These are phyloP conservation scores for Aspergillus sojae DNA, from an alignment of 2,329 filamentous ascomycete genomes.

Conservation along the genomic window DNA sequence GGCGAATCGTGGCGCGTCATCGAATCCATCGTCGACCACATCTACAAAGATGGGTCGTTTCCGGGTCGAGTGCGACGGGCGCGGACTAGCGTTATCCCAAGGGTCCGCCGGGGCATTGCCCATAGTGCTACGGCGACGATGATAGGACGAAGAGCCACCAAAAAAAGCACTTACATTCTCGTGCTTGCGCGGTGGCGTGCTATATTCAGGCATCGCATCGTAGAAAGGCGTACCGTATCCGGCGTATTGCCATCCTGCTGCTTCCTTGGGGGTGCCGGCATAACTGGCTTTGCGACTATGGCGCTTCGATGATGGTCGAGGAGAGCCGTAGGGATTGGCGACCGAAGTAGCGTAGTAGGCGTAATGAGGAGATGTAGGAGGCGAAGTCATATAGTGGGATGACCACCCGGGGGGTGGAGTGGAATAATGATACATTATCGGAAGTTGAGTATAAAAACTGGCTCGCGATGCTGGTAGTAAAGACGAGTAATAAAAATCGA, in stretches of 20 bases:
- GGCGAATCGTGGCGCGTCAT: conserved; percentile 48
- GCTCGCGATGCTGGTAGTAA: conserved; percentile 17
- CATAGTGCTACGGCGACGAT: conserved; percentile 53
- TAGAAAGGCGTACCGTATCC: conserved; percentile 52
- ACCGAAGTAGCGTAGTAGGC: conserved; percentile 59
- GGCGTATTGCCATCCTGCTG: conserved; percentile 44
- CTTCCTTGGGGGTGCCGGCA: conserved; percentile 44
- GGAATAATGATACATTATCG: conserved; percentile 52
- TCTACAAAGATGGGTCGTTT: conserved; percentile 59
- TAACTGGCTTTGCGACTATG: conserved; percentile 63
- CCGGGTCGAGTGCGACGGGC: conserved; percentile 42
- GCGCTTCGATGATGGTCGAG: conserved; percentile 46
- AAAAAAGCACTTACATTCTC: conserved; percentile 69
- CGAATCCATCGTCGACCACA: conserved; percentile 59
- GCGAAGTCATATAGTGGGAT: conserved; percentile 52
- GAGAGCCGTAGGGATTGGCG: conserved; percentile 52
- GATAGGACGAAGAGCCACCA: conserved; percentile 35
- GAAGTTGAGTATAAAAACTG: conserved; percentile 34
- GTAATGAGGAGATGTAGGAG: conserved; percentile 55
- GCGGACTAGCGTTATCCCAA: conserved; percentile 19
- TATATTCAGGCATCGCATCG: conserved; percentile 51
- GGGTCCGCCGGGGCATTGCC: conserved; percentile 37
- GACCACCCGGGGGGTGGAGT: conserved; percentile 53
- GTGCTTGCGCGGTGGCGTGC: conserved; percentile 56
- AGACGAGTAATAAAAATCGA: conserved; percentile 20